phyloP scores from a whole-genome alignment of 148 eudicot species.

The Amaranthus hypochondriacus region DNA sequence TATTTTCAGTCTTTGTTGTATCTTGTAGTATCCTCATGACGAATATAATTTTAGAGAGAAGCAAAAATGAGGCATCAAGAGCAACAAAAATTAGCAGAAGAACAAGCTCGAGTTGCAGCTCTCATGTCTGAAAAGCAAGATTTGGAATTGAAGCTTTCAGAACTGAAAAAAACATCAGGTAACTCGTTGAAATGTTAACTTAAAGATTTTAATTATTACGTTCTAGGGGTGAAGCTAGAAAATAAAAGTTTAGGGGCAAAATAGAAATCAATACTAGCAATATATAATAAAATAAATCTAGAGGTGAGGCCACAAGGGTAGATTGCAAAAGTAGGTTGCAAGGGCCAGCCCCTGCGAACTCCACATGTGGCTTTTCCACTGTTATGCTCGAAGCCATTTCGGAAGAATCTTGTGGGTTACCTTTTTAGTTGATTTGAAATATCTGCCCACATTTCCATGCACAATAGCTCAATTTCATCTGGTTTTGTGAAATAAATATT shows the following conservation, averaged over 20 bases:
- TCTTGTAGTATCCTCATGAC: conserved; percentile 14
- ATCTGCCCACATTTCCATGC: not conserved
- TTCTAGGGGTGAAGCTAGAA: too few relatives aligned
- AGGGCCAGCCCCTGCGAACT: too few relatives aligned
- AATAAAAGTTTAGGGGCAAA: too few relatives aligned
- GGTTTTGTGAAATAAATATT: not conserved
- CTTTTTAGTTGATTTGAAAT: not conserved
- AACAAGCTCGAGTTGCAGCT: conserved; percentile 55
- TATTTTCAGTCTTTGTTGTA: not conserved
- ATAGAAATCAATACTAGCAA: too few relatives aligned
- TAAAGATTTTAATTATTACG: not conserved
- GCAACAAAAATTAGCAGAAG: conserved; percentile 57
- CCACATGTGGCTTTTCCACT: too few relatives aligned
- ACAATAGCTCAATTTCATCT: not conserved
- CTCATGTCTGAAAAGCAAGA: conserved; percentile 71
- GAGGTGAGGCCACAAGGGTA: too few relatives aligned
- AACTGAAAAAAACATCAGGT: conserved; percentile 56
- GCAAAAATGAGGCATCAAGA: conserved; percentile 80
- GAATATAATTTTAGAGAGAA: conserved; percentile 50
- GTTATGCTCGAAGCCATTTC: not conserved
- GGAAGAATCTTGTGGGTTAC: not conserved
- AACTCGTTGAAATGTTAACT: not conserved
- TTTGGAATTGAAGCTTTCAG: conserved; percentile 68
- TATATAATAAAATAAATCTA: too few relatives aligned
- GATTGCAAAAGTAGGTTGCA: too few relatives aligned